Base-by-base conservation (phyloP, 2,329 filamentous ascomycete species). In the Clarireedia hainanense region DNA sequence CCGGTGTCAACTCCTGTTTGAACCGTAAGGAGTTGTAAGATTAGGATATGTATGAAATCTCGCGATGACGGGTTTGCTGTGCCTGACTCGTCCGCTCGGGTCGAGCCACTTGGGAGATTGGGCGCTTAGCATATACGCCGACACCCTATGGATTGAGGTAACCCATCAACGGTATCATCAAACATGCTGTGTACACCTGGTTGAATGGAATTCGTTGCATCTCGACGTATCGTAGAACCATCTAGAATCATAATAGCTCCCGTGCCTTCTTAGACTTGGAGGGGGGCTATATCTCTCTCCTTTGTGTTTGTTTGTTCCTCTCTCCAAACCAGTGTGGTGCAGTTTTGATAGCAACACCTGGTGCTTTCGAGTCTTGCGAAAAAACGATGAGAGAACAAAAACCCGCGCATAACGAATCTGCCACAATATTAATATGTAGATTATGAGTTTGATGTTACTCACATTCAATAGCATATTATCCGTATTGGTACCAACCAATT, bases 111-210 rank as follows among this genome's bases (percentile, higher is more conserved):
- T 43, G 17, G 23, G 17, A 24, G 23, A 34, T 37, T 43, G 37
- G 47, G 52, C 52, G 52, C 52, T 55, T 55, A 55, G 26, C 14
- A 12, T 23, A 30, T 45, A 45, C 3, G 20, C 52, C 40, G 47
- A 23, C 43, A 45, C 20, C 52, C 52, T 55, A 50, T 55, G 40
- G 6, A 48, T 45, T 45, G 23, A 46, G 30, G 47, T 12, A 15
- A 23, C 27, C 34, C 15, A 17, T 26, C 4, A 17, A 43, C 10
- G 40, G 40, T 43, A 23, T 9, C 12, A 43, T 20, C 40, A 43
- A 23, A 23, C 14, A 43, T 43, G 40, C 40, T 34, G 30, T 34
- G 30, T 12, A 34, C 30, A 34, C 30, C 30, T 34, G 30, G 30
- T 34, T 9, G 30, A 34, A 43, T 12, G 17, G n/a, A 17, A 20